Evolutionary conservation across 495 filamentous ascomycete genomes (phyloP).

Genomic region (Neurospora sp.): DNA sequence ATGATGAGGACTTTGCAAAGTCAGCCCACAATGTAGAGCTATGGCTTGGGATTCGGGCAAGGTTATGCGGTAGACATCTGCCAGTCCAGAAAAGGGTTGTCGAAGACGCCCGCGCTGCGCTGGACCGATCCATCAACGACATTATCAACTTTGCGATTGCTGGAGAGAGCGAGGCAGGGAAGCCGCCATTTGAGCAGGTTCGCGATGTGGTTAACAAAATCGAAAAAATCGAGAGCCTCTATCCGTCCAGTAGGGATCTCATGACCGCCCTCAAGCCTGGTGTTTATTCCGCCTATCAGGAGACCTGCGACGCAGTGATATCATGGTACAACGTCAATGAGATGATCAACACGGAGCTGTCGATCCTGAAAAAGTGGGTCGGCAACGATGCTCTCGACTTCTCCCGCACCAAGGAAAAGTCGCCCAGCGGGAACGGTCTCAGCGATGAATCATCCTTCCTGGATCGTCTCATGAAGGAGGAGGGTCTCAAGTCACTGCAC

Average conservation of each 20-base stretch:
- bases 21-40: conserved; percentile 68
- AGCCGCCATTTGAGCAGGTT: conserved; percentile 76
- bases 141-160: conserved; percentile 90
- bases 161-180: conserved; percentile 84
- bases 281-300: conserved; percentile 60
- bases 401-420: conserved; percentile 48
- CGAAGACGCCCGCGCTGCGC: conserved; percentile 61
- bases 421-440: conserved; percentile 52
- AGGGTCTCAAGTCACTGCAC: conserved; percentile 84
- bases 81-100: conserved; percentile 73
- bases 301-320: conserved; percentile 78
- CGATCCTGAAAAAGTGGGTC: conserved; percentile 87
- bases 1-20: conserved; percentile 62
- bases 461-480: conserved; percentile 96
- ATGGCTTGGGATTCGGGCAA: conserved; percentile 81
- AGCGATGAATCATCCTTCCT: conserved; percentile 86
- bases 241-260: conserved; percentile 67
- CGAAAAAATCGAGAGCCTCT: conserved; percentile 74
- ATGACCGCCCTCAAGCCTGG: conserved; percentile 59
- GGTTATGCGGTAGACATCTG: conserved; percentile 70
- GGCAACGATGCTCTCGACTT: conserved; percentile 95
- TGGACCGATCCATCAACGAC: conserved; percentile 67
- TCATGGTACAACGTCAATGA: conserved; percentile 98
- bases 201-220: conserved; percentile 81
- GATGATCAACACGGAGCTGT: conserved; percentile 89